Evolutionary conservation across 352 stramenopile species (phyloP), one percentile per base, ranked within the genome.

Genomic region (Pythium dissimile): DNA sequence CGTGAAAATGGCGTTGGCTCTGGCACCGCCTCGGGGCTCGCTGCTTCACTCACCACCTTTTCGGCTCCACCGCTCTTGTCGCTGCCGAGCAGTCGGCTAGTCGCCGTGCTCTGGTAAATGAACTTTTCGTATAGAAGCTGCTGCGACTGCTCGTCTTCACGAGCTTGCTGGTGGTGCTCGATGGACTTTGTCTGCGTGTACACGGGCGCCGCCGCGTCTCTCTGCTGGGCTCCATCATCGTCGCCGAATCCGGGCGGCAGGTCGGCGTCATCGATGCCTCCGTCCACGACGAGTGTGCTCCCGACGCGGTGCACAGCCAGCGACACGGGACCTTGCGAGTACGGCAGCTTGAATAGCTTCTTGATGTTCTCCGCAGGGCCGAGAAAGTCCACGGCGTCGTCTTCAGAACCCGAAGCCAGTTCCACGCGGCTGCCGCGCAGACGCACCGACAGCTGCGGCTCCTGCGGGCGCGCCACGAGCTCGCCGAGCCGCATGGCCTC

Each of bases 351-450:
- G 59, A 94, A 94, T 2, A 94, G 72, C 32, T 77, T 80, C 62
- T 94, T 94, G 53, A 94, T 92, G 52, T 91, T 91, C 61, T 94
- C 85, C 0, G 85, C 85, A 0, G 85, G 85, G 0, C 85, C 85
- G 31, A 94, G 51, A 44, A 92, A 94, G 48, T 94, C 77, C 47
- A 92, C 78, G 0, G 80, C 47, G 13, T 91, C 71, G 16, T 91
- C 80, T 20, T 90, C 77, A 1, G 75, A 77, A 2, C 75, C 66
- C 8, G 80, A 89, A 21, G 81, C 69, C 11, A 94, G 59, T 59
- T 94, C 84, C 21, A 94, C 76, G 34, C 80, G 72, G 38, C 67
- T 73, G 8, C 77, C 77, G 23, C 82, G 76, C 18, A 94, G 35
- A 5, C 80, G 75, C 24, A 94, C 79, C 0, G 84, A 89, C 11